These are phyloP conservation scores for Auricularia heimuer DNA, from an alignment of 768 basidiomycete species.

Conservation along the genomic window DNA sequence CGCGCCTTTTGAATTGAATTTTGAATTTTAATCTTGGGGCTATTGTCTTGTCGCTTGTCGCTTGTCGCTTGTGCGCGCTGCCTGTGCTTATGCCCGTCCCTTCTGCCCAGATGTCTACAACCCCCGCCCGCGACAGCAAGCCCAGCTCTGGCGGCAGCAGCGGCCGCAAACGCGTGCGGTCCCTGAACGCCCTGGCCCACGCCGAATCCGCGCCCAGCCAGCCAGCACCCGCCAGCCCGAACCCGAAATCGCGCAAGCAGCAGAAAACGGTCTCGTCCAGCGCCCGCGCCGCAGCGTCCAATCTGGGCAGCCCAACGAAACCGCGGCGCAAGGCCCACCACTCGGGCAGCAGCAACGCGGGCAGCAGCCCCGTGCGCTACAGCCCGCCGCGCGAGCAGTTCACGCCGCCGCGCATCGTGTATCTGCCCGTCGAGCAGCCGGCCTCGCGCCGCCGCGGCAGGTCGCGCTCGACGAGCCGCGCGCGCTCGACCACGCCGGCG, in stretches of 20 bases:
- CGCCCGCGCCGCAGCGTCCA: background rate
- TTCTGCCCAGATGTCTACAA: too few relatives aligned
- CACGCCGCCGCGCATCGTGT: constrained; percentile 57
- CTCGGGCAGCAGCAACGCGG: background rate
- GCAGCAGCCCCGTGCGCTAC: constrained; percentile 26
- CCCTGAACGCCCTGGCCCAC: too few relatives aligned
- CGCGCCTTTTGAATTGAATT: too few relatives aligned
- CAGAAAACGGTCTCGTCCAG: constrained; percentile 9
- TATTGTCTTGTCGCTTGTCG: too few relatives aligned
- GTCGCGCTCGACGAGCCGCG: background rate
- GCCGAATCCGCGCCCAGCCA: background rate
- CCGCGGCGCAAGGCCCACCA: background rate
- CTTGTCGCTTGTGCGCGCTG: too few relatives aligned
- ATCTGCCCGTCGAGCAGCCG: background rate
- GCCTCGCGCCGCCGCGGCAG: background rate
- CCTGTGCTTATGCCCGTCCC: too few relatives aligned
- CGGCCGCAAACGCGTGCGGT: too few relatives aligned
- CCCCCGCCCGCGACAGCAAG: too few relatives aligned
- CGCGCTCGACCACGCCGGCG: background rate
- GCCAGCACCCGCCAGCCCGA: constrained; percentile 35
- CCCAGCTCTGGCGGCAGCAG: too few relatives aligned
- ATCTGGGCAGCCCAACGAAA: background rate
- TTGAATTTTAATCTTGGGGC: too few relatives aligned
- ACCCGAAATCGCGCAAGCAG: constrained; percentile 53
- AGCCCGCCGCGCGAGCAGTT: constrained; percentile 61